Evolutionary conservation across 306 rosid species (phyloP).

Genomic region (Sphenostylis stenocarpa): DNA sequence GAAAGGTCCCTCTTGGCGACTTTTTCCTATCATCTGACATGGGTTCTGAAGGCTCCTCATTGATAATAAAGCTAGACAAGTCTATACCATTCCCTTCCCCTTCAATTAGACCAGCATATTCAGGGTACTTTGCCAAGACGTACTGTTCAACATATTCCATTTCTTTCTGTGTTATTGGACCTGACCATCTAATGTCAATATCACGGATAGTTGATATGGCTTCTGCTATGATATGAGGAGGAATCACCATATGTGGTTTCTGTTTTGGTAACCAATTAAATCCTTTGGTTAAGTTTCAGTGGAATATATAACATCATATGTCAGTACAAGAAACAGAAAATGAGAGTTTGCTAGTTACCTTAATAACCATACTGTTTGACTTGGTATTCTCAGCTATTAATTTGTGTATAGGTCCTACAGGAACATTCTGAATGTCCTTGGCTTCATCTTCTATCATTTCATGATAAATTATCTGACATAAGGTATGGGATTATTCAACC

Average conservation of each 20-base stretch:
- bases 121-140: constrained; percentile 78
- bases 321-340: background rate
- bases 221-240: constrained; percentile 74
- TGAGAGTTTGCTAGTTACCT: constrained; percentile 48
- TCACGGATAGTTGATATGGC: constrained; percentile 68
- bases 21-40: constrained; percentile 47
- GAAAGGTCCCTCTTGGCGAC: constrained; percentile 65
- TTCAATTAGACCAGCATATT: constrained; percentile 56
- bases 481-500: constrained; percentile 19
- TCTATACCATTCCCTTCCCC: constrained; percentile 53
- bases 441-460: constrained; percentile 47
- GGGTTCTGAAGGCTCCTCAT: constrained; percentile 53
- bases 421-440: constrained; percentile 47
- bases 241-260: constrained; percentile 57
- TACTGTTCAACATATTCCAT: constrained; percentile 74
- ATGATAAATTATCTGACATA: constrained; percentile 36
- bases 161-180: constrained; percentile 85
- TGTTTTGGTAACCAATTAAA: constrained; percentile 34
- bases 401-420: constrained; percentile 42
- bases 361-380: constrained; percentile 76
- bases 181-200: constrained; percentile 84
- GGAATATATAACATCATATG: background rate
- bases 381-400: constrained; percentile 54
- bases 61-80: constrained; percentile 55
- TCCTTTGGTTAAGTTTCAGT: background rate